Base-by-base conservation (phyloP, 306 rosid species). In the Leucaena leucocephala region DNA sequence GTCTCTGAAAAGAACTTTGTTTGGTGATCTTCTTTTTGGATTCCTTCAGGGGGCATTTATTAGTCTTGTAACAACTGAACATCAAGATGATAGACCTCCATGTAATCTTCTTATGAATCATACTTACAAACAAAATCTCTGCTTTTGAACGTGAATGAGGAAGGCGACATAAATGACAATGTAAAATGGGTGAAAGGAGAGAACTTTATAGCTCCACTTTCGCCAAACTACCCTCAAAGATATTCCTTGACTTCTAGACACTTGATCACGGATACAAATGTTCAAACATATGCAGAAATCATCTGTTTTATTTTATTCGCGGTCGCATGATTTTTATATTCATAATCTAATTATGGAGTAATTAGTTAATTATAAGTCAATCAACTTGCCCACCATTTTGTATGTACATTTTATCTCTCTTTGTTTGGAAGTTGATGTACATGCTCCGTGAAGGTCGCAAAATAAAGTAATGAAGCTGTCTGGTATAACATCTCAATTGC, bases 61-160 rank as follows among this genome's bases (percentile, higher is more conserved):
- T 27, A n/a, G 52, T 70, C 58, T 78, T 90, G 91, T 76, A 87
- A 80, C 98, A 94, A 39, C 82, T 76, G 52, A 93, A 84, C 76
- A 90, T 40, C 61, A 89, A 79, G 62, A 86, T 34, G 74, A 88
- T 54, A 40, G 93, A 87, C 79, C 87, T 94, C 98, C 97, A 92
- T 80, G 90, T 85, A 59, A 79, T 65, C 84, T 81, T 90, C 78
- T 81, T 84, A 27, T 46, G 9, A 63, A 39, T 78, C 92, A 84
- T 91, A 21, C 19, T 57, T 73, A 76, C 74, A 49, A 71, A 50
- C 39, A 38, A 76, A 40, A 17, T 15, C 49, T 36, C 21, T 46
- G 36, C 63, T 80, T 80, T 74, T 79, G 83, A 78, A 64, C 48
- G 71, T 38, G 43, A 45, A 74, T 21, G 44, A 13, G 83, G 70